These are phyloP conservation scores for Litsea cubeba DNA, from an alignment of 164 flowering plant species.

Conservation along the genomic window DNA sequence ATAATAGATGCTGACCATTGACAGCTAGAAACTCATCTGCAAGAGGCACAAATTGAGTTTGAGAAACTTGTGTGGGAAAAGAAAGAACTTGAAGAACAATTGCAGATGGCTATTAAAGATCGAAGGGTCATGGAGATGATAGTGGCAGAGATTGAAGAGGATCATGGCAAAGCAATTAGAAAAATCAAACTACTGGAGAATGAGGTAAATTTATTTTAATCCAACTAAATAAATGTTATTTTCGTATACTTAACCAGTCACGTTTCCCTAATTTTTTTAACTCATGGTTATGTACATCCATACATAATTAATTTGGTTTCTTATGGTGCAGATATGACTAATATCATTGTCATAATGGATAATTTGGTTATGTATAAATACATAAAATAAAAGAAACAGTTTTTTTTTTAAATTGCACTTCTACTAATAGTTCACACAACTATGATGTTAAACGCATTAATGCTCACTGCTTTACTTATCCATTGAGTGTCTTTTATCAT, in stretches of 20 bases:
- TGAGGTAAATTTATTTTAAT: slow-evolving; percentile 34
- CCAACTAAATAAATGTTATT: background rate
- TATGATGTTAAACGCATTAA: no score
- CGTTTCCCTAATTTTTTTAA: background rate
- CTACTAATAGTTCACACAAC: no score
- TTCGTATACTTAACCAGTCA: no score
- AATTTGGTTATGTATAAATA: no score
- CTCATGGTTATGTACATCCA: background rate
- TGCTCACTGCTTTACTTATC: no score
- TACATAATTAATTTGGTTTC: background rate
- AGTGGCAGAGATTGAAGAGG: slow-evolving; percentile 60
- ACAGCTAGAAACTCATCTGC: slow-evolving; percentile 53
- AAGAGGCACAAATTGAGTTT: slow-evolving; percentile 44
- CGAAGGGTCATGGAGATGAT: slow-evolving; percentile 41
- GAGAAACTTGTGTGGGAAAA: slow-evolving; percentile 53
- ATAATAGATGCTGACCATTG: slow-evolving; percentile 4
- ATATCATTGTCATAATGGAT: background rate
- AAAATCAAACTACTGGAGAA: slow-evolving; percentile 41
- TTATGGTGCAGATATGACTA: background rate
- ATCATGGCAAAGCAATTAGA: slow-evolving; percentile 50
- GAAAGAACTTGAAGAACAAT: slow-evolving; percentile 38
- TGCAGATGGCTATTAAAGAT: slow-evolving; percentile 40
- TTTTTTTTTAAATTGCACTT: no score
- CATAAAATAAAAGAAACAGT: background rate
- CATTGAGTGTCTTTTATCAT: no score